Conservation (phyloP, 768 basidiomycete species). For the Leucocoprinus sp. region DNA sequence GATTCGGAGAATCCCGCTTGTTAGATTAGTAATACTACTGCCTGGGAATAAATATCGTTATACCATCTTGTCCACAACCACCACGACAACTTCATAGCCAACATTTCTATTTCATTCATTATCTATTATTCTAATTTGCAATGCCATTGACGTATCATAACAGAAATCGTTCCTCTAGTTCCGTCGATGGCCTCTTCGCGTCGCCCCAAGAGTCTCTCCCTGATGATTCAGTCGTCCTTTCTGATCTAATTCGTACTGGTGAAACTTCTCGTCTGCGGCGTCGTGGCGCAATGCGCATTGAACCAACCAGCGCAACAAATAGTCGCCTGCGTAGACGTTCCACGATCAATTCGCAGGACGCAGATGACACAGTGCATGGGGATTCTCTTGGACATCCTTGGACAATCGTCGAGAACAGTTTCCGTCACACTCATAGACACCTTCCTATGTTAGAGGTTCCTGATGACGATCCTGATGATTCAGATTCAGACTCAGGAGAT, state of each 20-base stretch:
- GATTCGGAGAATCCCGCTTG: background rate
- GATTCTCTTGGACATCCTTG: constrained; percentile 9
- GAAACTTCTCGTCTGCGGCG: constrained; percentile 69
- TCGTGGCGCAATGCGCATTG: constrained; percentile 63
- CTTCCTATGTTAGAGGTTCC: constrained; percentile 8
- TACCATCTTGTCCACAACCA: background rate
- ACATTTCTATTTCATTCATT: background rate
- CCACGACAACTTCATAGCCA: background rate
- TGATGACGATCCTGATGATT: constrained; percentile 10
- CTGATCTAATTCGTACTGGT: constrained; percentile 65
- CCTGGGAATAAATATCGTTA: background rate
- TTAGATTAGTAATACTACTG: background rate
- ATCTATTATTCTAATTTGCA: constrained; percentile 7
- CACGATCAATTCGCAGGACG: background rate
- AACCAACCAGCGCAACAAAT: constrained; percentile 21
- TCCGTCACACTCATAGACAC: constrained; percentile 5
- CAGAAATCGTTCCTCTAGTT: background rate
- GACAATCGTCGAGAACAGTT: constrained; percentile 8
- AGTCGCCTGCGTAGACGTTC: constrained; percentile 8
- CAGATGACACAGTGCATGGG: constrained; percentile 11
- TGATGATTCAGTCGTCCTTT: constrained; percentile 67
- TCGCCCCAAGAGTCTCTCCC: background rate
- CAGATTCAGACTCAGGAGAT: constrained; percentile 13
- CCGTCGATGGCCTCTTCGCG: constrained; percentile 2
- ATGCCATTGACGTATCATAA: constrained; percentile 9